Percentiles rank a stretch among this genome's conserved stretches.
Evolutionary conservation across 2,329 filamentous ascomycete genomes (phyloP).

Genomic region (Diaporthe batatas): DNA sequence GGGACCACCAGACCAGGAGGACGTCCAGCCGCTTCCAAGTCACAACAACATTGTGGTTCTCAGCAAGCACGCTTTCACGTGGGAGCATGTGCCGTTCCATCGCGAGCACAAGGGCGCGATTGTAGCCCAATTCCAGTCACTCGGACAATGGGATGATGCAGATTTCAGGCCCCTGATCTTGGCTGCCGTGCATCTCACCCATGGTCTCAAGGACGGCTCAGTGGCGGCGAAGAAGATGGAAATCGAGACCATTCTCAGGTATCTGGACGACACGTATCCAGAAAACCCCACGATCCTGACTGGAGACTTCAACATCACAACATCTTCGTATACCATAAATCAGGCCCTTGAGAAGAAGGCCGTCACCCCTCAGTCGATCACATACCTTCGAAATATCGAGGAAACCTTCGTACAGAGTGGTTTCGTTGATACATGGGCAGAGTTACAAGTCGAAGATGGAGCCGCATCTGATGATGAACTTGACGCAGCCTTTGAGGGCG

Average conservation of each 20-base stretch:
- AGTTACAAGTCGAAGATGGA: slow-evolving; percentile 58
- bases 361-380: slow-evolving; percentile 64
- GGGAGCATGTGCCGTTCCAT: slow-evolving; percentile 66
- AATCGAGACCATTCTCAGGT: slow-evolving; percentile 61
- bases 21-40: slow-evolving; percentile 68
- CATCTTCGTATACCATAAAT: slow-evolving; percentile 68
- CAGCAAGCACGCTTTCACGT: slow-evolving; percentile 67
- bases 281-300: slow-evolving; percentile 67
- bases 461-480: slow-evolving; percentile 55
- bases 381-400: slow-evolving; percentile 61
- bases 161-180: slow-evolving; percentile 60
- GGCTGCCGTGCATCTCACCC: slow-evolving; percentile 72
- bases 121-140: slow-evolving; percentile 57
- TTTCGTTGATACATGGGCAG: slow-evolving; percentile 66
- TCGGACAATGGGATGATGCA: slow-evolving; percentile 47
- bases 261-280: slow-evolving; percentile 59
- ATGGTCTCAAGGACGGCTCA: slow-evolving; percentile 70
- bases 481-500: slow-evolving; percentile 64
- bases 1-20: slow-evolving; percentile 65
- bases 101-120: slow-evolving; percentile 70
- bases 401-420: slow-evolving; percentile 58
- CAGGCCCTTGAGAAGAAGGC: slow-evolving; percentile 64
- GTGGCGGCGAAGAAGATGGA: slow-evolving; percentile 70
- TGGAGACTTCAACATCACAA: slow-evolving; percentile 75
- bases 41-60: slow-evolving; percentile 73